These are phyloP conservation scores for Clathrospora elynae DNA, from an alignment of 2,329 filamentous ascomycete species.

Conservation along the genomic window DNA sequence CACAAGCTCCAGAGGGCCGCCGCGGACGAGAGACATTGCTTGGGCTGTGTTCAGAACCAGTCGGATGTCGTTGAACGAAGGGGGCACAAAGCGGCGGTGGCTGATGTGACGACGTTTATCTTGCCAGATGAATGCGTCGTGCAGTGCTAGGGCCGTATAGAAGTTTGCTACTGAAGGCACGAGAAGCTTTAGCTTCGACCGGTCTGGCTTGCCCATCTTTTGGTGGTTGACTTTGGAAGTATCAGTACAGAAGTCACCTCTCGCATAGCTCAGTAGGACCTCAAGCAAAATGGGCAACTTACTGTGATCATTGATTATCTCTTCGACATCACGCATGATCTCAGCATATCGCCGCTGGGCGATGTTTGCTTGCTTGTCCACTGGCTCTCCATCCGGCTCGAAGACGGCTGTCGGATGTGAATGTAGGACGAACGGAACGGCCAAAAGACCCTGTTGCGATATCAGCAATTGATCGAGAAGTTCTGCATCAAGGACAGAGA, in stretches of 20 bases:
- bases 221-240: conserved; percentile 68
- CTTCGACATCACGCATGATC: conserved; percentile 92
- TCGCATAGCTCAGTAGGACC: background rate
- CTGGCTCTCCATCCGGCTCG: conserved; percentile 67
- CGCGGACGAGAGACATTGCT: conserved; percentile 82
- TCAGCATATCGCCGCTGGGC: conserved; percentile 90
- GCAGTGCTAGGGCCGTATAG: conserved; percentile 85
- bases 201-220: conserved; percentile 65
- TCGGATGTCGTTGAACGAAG: conserved; percentile 95
- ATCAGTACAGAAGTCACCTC: conserved; percentile 7
- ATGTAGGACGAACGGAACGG: conserved; percentile 94
- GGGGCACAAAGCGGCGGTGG: conserved; percentile 87
- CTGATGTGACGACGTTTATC: conserved; percentile 86
- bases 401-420: conserved; percentile 91
- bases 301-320: conserved; percentile 92
- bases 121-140: conserved; percentile 90
- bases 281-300: conserved; percentile 28
- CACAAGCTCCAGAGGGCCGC: conserved; percentile 76
- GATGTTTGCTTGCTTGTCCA: conserved; percentile 75
- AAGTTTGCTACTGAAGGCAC: conserved; percentile 92
- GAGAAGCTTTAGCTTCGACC: conserved; percentile 89
- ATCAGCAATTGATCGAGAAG: conserved; percentile 3
- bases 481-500: too few species aligned
- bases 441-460: conserved; percentile 63
- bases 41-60: conserved; percentile 94